phyloP scores from a whole-genome alignment of 2,329 filamentous ascomycete species.

The Aspergillus novoparasiticus region DNA sequence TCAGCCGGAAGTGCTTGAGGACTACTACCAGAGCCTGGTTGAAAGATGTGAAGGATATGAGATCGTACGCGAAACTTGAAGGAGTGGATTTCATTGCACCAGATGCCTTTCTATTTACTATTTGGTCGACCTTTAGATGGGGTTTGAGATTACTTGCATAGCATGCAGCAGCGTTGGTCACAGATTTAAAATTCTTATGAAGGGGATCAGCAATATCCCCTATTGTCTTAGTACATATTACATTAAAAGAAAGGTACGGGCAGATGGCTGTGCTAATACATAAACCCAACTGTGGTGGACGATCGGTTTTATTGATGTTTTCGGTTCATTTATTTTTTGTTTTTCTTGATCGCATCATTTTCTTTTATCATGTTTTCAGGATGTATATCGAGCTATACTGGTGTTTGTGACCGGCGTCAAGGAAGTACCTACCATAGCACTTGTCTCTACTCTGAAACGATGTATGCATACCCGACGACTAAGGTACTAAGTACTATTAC shows the following conservation, averaged over 20 bases:
- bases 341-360: not conserved
- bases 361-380: not conserved
- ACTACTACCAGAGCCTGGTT: conserved; percentile 89
- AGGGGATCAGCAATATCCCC: not conserved
- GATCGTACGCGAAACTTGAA: conserved; percentile 44
- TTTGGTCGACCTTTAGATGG: not conserved
- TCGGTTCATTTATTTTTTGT: not conserved
- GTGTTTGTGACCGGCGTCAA: not conserved
- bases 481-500: not conserved
- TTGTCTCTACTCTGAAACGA: not conserved
- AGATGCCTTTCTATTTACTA: not conserved
- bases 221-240: conserved; percentile 3
- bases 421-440: not conserved
- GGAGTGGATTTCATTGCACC: not conserved
- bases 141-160: not conserved
- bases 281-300: not conserved
- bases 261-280: not conserved
- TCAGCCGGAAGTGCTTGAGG: conserved; percentile 86
- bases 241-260: not conserved
- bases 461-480: not conserved
- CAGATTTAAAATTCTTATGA: not conserved
- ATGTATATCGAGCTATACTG: not conserved
- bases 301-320: not conserved
- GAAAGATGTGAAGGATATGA: conserved; percentile 64
- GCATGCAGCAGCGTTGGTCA: not conserved